Evolutionary conservation across 805 yeast species (phyloP).

Genomic region (Starmera amethionina): DNA sequence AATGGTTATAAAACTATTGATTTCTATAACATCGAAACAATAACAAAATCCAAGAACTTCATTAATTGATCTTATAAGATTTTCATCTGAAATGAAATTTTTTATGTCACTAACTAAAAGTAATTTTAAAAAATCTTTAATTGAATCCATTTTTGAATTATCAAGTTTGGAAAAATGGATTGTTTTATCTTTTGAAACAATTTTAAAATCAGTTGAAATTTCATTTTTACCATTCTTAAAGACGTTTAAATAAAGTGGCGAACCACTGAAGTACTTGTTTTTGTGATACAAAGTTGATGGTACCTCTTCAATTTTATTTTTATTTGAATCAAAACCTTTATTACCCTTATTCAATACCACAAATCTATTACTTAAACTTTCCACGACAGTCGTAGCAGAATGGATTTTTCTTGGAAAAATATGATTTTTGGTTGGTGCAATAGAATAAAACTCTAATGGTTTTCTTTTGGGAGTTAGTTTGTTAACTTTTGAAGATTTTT

Average conservation of each 20-base stretch:
- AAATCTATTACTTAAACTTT: constrained; percentile 14
- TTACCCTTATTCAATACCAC: constrained; percentile 2
- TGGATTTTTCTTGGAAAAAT: constrained; percentile 7
- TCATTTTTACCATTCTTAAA: too few relatives aligned
- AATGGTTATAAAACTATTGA: constrained; percentile 8
- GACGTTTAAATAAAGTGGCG: too few relatives aligned
- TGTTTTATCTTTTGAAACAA: constrained; percentile 3
- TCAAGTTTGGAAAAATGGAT: constrained; percentile 2
- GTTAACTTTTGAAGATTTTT: background rate
- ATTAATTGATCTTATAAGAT: constrained; percentile 4
- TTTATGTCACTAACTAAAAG: constrained; percentile 1
- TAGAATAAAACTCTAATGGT: background rate
- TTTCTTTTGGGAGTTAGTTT: background rate
- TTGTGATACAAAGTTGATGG: too few relatives aligned
- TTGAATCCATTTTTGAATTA: background rate
- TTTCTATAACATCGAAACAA: constrained; percentile 3
- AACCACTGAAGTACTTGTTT: too few relatives aligned
- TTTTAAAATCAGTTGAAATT: constrained; percentile 5
- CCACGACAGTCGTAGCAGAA: constrained; percentile 19
- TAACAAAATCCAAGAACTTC: constrained; percentile 9
- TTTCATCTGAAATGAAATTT: constrained; percentile 1
- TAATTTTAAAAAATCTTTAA: background rate
- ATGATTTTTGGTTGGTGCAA: constrained; percentile 2
- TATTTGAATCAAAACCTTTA: too few relatives aligned
- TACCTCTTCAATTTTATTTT: too few relatives aligned